Percentiles rank a stretch among this genome's conserved stretches.
These are phyloP conservation scores for Stipa capillata DNA, from an alignment of 176 grass and related monocot genomes.

Conservation along the genomic window DNA sequence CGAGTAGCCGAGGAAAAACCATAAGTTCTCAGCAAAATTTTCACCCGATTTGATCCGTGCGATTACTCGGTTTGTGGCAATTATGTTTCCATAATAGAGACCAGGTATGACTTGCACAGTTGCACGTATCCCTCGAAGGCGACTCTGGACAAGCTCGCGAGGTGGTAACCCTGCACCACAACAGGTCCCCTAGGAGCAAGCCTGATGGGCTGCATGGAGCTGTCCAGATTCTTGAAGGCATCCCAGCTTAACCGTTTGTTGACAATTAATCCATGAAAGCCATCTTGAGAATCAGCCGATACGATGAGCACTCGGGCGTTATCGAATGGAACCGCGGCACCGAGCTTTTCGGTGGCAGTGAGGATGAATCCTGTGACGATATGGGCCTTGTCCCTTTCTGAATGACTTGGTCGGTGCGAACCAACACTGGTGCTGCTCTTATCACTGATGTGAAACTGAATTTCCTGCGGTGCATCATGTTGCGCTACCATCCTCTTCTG, in stretches of 20 bases:
- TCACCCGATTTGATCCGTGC: constrained; percentile 41
- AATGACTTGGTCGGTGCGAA: constrained; percentile 6
- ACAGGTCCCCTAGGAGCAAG: constrained; percentile 62
- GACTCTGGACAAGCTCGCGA: constrained; percentile 63
- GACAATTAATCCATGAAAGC: constrained; percentile 77
- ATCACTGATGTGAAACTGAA: constrained; percentile 27
- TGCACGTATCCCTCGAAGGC: constrained; percentile 47
- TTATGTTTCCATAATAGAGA: constrained; percentile 68
- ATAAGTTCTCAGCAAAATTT: constrained; percentile 33
- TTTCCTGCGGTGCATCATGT: constrained; percentile 17
- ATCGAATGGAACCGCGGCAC: constrained; percentile 49
- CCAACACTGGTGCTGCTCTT: background rate
- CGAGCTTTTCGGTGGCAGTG: constrained; percentile 52
- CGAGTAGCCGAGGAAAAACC: constrained; percentile 86
- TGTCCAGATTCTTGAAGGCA: constrained; percentile 61
- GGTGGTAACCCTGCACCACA: constrained; percentile 50
- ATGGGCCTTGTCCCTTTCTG: background rate
- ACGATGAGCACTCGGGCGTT: constrained; percentile 66
- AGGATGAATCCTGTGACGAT: constrained; percentile 49
- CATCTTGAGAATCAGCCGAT: constrained; percentile 40
- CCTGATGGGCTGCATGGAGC: constrained; percentile 48
- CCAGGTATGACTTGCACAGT: constrained; percentile 42
- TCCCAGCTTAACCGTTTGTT: constrained; percentile 78
- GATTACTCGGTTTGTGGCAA: constrained; percentile 37
- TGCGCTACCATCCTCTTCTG: constrained; percentile 18